Evolutionary conservation across 208 protist species (phyloP).

Genomic region (Leishmania major): DNA sequence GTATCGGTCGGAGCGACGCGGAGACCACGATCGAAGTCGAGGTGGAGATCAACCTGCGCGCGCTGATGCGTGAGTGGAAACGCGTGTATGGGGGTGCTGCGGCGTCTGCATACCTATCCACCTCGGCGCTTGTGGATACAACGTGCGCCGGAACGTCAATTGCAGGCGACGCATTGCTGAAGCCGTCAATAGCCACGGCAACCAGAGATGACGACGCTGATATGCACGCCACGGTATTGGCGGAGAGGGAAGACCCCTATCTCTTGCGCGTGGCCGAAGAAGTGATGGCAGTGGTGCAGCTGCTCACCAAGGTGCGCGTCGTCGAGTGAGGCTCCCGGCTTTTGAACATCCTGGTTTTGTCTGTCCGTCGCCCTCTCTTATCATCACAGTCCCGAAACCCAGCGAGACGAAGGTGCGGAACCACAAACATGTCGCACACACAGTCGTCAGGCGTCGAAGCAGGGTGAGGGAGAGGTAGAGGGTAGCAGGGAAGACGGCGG

Average conservation of each 20-base stretch:
- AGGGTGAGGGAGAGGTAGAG: background rate
- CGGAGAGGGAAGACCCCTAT: slow-evolving; percentile 46
- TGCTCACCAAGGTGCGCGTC: slow-evolving; percentile 25
- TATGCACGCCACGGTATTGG: slow-evolving; percentile 15
- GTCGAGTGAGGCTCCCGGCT: background rate
- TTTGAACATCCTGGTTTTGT: background rate
- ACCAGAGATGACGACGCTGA: slow-evolving; percentile 1
- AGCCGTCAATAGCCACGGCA: background rate
- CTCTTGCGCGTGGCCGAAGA: slow-evolving; percentile 54
- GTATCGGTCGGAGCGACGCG: background rate
- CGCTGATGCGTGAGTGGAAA: slow-evolving; percentile 50
- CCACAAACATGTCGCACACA: background rate
- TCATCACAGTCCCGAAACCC: background rate
- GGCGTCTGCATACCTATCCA: slow-evolving; percentile 18
- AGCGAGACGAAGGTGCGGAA: background rate
- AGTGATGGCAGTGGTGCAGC: slow-evolving; percentile 56
- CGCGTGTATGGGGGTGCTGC: slow-evolving; percentile 22
- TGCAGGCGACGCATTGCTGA: background rate
- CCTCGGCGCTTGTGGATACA: slow-evolving; percentile 16
- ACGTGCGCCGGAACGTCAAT: slow-evolving; percentile 7
- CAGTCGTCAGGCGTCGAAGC: background rate
- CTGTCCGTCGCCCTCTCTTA: background rate
- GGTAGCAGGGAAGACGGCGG: background rate
- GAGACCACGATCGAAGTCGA: slow-evolving; percentile 37
- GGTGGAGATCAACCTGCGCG: slow-evolving; percentile 60